Base-by-base conservation (phyloP, 1,284 basidiomycete species). In the Peniophora sp. region DNA sequence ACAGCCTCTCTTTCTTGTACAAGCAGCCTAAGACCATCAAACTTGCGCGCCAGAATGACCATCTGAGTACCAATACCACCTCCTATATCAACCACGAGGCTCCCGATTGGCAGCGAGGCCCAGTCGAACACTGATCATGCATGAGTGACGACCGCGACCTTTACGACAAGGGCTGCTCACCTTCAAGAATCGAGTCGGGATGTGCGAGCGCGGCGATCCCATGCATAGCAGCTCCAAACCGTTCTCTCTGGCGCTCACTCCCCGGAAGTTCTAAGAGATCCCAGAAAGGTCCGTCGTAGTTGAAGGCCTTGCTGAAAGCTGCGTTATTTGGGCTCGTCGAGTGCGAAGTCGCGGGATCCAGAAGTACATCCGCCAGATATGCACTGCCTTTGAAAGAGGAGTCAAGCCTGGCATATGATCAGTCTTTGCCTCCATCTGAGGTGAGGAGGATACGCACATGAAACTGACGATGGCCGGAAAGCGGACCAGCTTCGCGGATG, bases 151-250 rank as follows among this genome's bases (percentile, higher is more conserved):
- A n/a, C n/a, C n/a, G n/a, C n/a, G n/a, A n/a, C n/a, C n/a, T n/a
- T n/a, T n/a, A n/a, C n/a, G n/a, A n/a, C n/a, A n/a, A n/a, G n/a
- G 27, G 6, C 37, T 15, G n/a, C 37, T 41, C 6, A 41, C 37
- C 37, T 41, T 41, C 50, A 5, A 71, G 49, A n/a, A 68, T 60
- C 8, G 60, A 57, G 41, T 64, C 59, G 0, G 57, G 50, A 23
- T 23, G 14, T 6, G 43, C 43, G 18, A 23, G 23, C 43, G 12
- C 14, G 23, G 20, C 22, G n/a, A 41, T 17, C 3, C 43, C 67
- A 11, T 58, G 53, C 70, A 72, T 72, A 2, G 57, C 68, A 32
- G 61, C 57, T 3, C 60, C 65, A 52, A 73, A 70, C 22, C 69
- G 52, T 1, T 55, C 55, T 1, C 57, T 60, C 18, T 61, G 55